Evolutionary conservation across 2,329 filamentous ascomycete genomes (phyloP), one percentile per base, ranked within the genome.

Genomic region (Pseudopyrenochaeta lycopersici): DNA sequence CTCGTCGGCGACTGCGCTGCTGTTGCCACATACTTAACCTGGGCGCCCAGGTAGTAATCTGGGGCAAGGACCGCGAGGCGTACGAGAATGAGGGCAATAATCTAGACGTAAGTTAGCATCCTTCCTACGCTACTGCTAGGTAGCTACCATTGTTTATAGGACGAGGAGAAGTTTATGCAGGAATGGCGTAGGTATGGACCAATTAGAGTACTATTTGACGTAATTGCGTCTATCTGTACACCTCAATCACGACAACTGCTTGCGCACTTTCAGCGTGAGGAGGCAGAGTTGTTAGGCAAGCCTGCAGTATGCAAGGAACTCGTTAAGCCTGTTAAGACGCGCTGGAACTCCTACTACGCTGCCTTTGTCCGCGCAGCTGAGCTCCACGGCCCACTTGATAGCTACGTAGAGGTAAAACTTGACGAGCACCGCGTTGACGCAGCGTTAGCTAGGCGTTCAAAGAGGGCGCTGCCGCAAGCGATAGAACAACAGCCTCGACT

Each of bases 271-370:
- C 29, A 44, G 41, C 41, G 27, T n/a, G 41, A 15, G 31, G 23
- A 44, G 27, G 41, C 29, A 9, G 21, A 31, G 4, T 5, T 29
- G 27, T 20, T 44, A 18, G 12, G 29, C 10, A 32, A 44, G 15
- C 27, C 21, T 17, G 41, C 31, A 17, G n/a, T 3, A n/a, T n/a
- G 30, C 4, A 44, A 44, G 41, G n/a, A 44, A n/a, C 41, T 44
- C 12, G 41, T 44, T 18, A 44, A 32, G 41, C 41, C 29, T 14
- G 41, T 44, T 18, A 44, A 44, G 27, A 44, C 27, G 12, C 41
- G 41, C 41, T 44, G 29, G 41, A 44, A 39, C 35, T 39, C 17
- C 14, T 39, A 39, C 35, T 39, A 17, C 17, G 35, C 17, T 17
- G 27, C 41, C 29, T 44, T 44, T 44, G 41, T 18, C 11, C 41